Base-by-base conservation (phyloP, 805 yeast genomes). In the Yarrowia alimentaria region DNA sequence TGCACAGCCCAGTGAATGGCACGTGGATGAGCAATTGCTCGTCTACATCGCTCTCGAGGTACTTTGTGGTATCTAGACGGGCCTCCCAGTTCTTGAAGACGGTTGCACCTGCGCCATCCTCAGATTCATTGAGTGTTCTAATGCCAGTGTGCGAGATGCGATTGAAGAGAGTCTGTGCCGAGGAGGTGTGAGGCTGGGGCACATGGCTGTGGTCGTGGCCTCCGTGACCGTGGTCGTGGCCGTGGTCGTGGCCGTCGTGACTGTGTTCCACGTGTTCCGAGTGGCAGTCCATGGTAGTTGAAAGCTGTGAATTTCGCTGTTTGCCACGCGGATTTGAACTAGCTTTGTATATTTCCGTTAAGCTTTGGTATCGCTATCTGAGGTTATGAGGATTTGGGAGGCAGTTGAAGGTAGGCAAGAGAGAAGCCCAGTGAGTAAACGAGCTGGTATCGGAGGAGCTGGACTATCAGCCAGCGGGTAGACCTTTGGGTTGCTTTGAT, bases 1-100 rank as follows among this genome's bases (percentile, higher is more conserved):
- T 86, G 31, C 85, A 88, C 18, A 76, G 69, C 1, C 84, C 85
- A 10, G 83, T 80, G 60, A 91, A 91, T 21, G 96, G 97, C 21
- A 91, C 77, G 49, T 79, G 76, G 24, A 91, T 57, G 24, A 90
- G 76, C 57, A 90, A 57, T 63, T 91, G 96, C 53, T 82, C 78
- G 61, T 91, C 98, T 2, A 85, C 80, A 63, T 90, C 96, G 1
- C 85, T 78, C 65, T 78, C 68, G 37, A 80, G 61, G 69, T 66
- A 59, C 28, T 67, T 56, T 69, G 79, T 54, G 55, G 71, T 57
- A 28, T 70, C 64, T n/a, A 77, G 79, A 58, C 77, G 76, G 6
- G 72, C 69, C 1, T 72, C 76, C 38, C 71, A 65, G 2, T 70
- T 58, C 56, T 81, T 82, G 64, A 90, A 76, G 16, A 88, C 68